Percentiles rank a stretch among this genome's conserved stretches.
Evolutionary conservation across 305 asterid species (phyloP).

Genomic region (Salvia sclarea): DNA sequence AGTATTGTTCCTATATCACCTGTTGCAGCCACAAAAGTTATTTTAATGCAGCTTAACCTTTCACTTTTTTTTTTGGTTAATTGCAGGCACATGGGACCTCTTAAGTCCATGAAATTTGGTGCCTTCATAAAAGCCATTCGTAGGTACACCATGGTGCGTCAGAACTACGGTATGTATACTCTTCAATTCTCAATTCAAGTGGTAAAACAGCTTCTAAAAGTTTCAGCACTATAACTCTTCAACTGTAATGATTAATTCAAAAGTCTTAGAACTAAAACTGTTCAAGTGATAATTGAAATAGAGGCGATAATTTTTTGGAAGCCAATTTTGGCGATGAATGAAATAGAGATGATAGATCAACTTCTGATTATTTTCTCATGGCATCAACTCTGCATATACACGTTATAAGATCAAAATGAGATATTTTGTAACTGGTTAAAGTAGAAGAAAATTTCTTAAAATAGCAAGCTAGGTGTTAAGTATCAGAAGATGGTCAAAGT

Average conservation of each 20-base stretch:
- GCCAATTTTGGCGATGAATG: too few species aligned
- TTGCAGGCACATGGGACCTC: conserved; percentile 93
- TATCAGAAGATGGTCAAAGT: not conserved
- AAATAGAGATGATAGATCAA: too few species aligned
- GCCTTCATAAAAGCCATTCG: conserved; percentile 72
- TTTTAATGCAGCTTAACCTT: not conserved
- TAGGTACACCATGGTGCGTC: conserved; percentile 75
- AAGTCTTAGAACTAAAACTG: too few species aligned
- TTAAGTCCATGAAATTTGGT: conserved; percentile 70
- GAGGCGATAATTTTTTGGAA: conserved; percentile 1
- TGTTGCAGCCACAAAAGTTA: not conserved
- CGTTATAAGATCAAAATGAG: not conserved
- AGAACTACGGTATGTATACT: conserved; percentile 76
- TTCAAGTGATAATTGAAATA: not conserved
- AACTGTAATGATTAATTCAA: too few species aligned
- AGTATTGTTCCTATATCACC: not conserved
- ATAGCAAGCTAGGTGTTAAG: too few species aligned
- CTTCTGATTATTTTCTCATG: not conserved
- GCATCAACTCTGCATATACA: not conserved
- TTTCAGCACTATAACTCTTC: too few species aligned
- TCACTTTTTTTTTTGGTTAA: not conserved
- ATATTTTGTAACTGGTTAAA: not conserved
- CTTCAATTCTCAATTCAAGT: conserved; percentile 9
- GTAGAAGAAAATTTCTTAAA: not conserved
- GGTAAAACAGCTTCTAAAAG: not conserved